Evolutionary conservation across 305 asterid species (phyloP), one percentile per base, ranked within the genome.

Genomic region (Solanum hybrid): DNA sequence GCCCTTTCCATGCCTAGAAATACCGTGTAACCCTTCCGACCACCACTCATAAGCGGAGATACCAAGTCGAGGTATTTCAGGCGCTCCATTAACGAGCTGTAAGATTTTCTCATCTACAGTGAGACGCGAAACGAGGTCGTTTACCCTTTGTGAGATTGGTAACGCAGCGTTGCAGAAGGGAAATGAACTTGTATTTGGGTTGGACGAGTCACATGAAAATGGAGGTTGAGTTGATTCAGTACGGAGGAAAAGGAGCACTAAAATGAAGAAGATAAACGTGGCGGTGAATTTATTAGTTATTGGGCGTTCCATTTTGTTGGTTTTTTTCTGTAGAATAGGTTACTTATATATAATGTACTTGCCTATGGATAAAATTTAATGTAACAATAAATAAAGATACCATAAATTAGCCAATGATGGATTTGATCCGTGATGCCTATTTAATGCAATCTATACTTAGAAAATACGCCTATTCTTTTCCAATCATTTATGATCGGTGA

Each of bases 21-120:
- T 92, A 6, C 98, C 98, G 86, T 96, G 98, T 91, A 95, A 89
- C 7, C 94, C 97, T 91, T 95, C 98, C 75, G 96, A 95, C 98
- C 98, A 95, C 98, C 98, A 96, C 92, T 96, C 92, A 89, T 93
- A 95, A 74, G 96, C 94, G 82, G 98, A 93, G 90, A 96, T 89
- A 28, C 92, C 93, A 39, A 96, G 98, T 24, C 98, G 93, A 24
- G 97, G 95, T 73, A 96, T 87, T 88, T 94, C 94, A 7, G 94
- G 92, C 24, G 96, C 97, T 5, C 94, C 51, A 95, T 93, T 94
- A 12, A 93, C 95, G 9, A 96, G 95, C 92, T 96, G 99, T 10
- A 95, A 46, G 24, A 96, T 93, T 91, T 96, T 96, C 91, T 96
- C 98, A 6, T 96, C 98, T 35, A 95, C 91, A 1, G 94, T 95